Evolutionary conservation across 371 early-diverging fungal species (phyloP).

Genomic region (Saksenaea vasiformis): DNA sequence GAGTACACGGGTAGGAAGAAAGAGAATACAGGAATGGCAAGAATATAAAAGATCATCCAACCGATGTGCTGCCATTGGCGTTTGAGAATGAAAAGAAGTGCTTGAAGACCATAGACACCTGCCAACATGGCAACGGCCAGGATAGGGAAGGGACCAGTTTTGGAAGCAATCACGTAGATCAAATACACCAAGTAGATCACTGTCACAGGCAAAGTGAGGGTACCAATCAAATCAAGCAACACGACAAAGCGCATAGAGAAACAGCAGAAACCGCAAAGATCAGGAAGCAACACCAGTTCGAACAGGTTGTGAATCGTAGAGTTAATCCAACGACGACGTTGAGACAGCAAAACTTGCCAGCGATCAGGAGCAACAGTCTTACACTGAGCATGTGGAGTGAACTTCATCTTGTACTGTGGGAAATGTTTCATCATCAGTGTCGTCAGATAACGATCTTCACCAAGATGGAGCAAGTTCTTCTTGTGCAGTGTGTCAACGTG

Average conservation of each 20-base stretch:
- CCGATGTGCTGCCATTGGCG: conserved; percentile 95
- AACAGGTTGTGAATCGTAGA: conserved; percentile 97
- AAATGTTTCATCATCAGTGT: conserved; percentile 98
- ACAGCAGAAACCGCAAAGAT: conserved; percentile 95
- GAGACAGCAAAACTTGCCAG: conserved; percentile 89
- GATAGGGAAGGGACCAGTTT: conserved; percentile 54
- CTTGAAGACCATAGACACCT: conserved; percentile 85
- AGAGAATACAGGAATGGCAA: conserved; percentile 84
- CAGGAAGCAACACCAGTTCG: conserved; percentile 83
- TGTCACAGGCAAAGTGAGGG: conserved; percentile 92
- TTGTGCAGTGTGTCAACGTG: conserved; percentile 97
- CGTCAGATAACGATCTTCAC: conserved; percentile 99
- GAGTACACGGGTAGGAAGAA: conserved; percentile 80
- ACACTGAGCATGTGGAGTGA: conserved; percentile 95
- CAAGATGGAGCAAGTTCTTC: conserved; percentile 97
- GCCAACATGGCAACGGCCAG: conserved; percentile 63
- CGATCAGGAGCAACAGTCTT: conserved; percentile 97
- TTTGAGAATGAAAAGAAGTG: conserved; percentile 82
- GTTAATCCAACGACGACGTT: conserved; percentile 97
- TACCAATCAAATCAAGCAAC: conserved; percentile 91
- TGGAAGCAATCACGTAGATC: conserved; percentile 62
- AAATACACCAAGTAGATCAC: conserved; percentile 84
- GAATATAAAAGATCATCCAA: conserved; percentile 94
- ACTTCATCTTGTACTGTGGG: conserved; percentile 96
- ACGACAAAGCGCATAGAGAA: conserved; percentile 96